Conservation (phyloP, 2,329 filamentous ascomycete genomes). For the Dactylellina cionopaga region DNA sequence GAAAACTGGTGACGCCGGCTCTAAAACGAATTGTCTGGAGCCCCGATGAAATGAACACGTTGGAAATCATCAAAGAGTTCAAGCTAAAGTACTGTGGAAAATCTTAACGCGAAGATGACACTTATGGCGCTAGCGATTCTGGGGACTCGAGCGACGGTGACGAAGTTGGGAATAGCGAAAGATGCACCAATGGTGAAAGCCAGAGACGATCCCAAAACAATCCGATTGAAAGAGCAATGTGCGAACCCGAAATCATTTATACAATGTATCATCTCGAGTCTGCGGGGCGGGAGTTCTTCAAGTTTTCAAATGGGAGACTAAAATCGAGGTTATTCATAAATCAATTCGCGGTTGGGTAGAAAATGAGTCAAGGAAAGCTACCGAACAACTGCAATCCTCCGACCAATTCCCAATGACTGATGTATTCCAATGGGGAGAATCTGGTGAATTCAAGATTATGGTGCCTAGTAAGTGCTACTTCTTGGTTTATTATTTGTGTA, state of each 20-base stretch:
- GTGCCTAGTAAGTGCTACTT: slow-evolving; percentile 3
- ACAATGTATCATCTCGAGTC: slow-evolving; percentile 12
- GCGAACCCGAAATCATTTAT: slow-evolving; percentile 14
- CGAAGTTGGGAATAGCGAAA: too few relatives aligned
- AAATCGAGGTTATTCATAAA: slow-evolving; percentile 11
- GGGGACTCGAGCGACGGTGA: too few relatives aligned
- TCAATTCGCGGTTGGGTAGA: slow-evolving; percentile 20
- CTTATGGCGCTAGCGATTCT: not conserved
- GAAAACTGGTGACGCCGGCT: slow-evolving; percentile 19
- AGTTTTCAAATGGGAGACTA: not conserved
- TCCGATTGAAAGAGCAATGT: not conserved
- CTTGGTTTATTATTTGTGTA: too few relatives aligned
- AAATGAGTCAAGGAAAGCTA: not conserved
- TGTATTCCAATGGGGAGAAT: not conserved
- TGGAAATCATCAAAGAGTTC: slow-evolving; percentile 31
- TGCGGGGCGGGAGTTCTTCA: slow-evolving; percentile 19
- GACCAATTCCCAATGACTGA: not conserved
- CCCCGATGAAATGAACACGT: slow-evolving; percentile 2
- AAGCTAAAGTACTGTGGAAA: slow-evolving; percentile 17
- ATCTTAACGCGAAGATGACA: not conserved
- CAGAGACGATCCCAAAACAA: too few relatives aligned
- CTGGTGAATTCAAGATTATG: slow-evolving; percentile 9
- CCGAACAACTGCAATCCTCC: not conserved
- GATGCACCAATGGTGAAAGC: too few relatives aligned
- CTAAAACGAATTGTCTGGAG: slow-evolving; percentile 28